Conservation (phyloP, 129 eudicot genomes). For the Helianthus annuus region HanXRQr2.0-SUNRISE NC_035442.2:117557273-117557772, state of each 20-base stretch:
- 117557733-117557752: too few species aligned
- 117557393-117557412: constrained; percentile 79
- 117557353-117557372: constrained; percentile 67
- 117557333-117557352: constrained; percentile 86
- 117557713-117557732: background rate
- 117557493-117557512: constrained; percentile 58
- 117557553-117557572: background rate
- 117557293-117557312: constrained; percentile 70
- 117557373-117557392: constrained; percentile 83
- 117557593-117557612: background rate
- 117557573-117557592: background rate
- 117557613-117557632: background rate
- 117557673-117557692: too few species aligned
- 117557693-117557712: too few species aligned
- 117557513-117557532: constrained; percentile 83
- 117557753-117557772: too few species aligned
- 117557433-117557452: constrained; percentile 70
- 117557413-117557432: constrained; percentile 73
- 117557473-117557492: constrained; percentile 67
- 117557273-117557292: constrained; percentile 93
- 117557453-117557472: constrained; percentile 62
- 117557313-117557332: constrained; percentile 56
- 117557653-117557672: too few species aligned
- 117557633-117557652: too few species aligned
- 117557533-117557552: constrained; percentile 87